Conservation (phyloP, 345 rosid genomes). For the Lagerstroemia speciosa region DNA sequence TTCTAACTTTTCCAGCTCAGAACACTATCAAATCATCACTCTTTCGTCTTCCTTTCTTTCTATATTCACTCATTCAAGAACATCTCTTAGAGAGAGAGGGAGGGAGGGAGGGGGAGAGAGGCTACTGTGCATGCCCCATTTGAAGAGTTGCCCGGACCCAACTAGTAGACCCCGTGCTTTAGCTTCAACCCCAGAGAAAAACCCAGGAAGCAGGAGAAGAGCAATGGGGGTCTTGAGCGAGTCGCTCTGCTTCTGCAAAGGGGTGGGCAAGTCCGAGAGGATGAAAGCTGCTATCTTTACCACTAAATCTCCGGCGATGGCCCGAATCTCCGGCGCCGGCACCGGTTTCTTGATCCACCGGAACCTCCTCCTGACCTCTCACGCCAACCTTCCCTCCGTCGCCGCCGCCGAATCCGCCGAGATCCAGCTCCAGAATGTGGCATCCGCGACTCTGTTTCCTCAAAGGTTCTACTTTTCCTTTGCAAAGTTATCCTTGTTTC, state of each 20-base stretch:
- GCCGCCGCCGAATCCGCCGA: constrained; percentile 66
- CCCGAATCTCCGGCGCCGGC: constrained; percentile 35
- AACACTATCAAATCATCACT: background rate
- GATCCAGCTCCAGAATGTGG: constrained; percentile 70
- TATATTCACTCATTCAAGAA: background rate
- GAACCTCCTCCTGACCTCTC: constrained; percentile 78
- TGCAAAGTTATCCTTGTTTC: background rate
- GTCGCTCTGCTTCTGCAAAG: constrained; percentile 92
- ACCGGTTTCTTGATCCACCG: constrained; percentile 85
- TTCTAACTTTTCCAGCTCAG: background rate
- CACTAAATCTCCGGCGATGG: constrained; percentile 14
- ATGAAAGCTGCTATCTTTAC: constrained; percentile 53
- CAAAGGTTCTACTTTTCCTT: constrained; percentile 41
- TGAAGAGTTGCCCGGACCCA: background rate
- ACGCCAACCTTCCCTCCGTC: constrained; percentile 68
- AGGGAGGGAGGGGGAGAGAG: constrained; percentile 1
- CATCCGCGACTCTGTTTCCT: constrained; percentile 63
- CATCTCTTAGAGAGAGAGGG: no score
- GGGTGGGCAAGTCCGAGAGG: constrained; percentile 76
- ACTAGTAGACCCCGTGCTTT: background rate
- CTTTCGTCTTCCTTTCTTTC: background rate
- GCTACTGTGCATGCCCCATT: background rate
- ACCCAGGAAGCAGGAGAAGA: background rate
- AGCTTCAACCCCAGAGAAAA: background rate
- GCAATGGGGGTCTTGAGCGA: constrained; percentile 66